Evolutionary conservation across 148 eudicot species (phyloP), one percentile per base, ranked within the genome.

Genomic region (Agrostemma githago): DNA sequence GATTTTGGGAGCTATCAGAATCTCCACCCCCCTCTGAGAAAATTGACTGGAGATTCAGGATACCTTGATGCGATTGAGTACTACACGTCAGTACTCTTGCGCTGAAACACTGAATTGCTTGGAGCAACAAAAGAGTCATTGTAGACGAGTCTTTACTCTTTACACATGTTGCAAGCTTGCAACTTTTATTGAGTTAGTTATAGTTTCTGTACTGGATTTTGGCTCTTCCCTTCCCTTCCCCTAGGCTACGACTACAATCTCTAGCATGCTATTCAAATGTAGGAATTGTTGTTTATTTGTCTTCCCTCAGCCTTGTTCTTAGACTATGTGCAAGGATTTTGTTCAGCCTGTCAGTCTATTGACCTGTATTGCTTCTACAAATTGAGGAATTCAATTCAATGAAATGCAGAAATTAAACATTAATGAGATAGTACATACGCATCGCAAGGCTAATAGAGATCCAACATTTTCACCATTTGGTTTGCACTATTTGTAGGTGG

Each of bases 401-500:
- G 56, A 11, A 48, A 48, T 46, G 53, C 10, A 46, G 53, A 46
- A 46, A 46, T 46, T 46, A 46, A 8, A 4, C 53, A 8, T 48
- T 48, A 48, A 48, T 48, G 54, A 48, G 54, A 48, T 8, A 46
- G 11, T 48, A 48, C 9, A 48, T 48, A 10, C 8, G 11, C 54
- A 48, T 48, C 2, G 54, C 54, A 48, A 48, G 0, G 54, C 12
- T 48, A 48, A 26, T 26, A 26, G 34, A 26, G 34, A 26, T 26
- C 34, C 34, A 26, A 26, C 34, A 26, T 26, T 11, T 66, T 73
- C 12, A 59, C 42, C 59, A 17, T 40, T 64, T 5, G 43, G 44
- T 6, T 19, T 46, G 64, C 21, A 70, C 61, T 43, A 12, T 57
- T 58, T 68, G 66, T 85, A 89, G 93, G 70, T 82, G 2, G 69